A percentile compares a stretch with the other conserved stretches of the same genome.
These are phyloP conservation scores for Albatrellus ellisii DNA, from an alignment of 768 basidiomycete species.

Conservation along the genomic window DNA sequence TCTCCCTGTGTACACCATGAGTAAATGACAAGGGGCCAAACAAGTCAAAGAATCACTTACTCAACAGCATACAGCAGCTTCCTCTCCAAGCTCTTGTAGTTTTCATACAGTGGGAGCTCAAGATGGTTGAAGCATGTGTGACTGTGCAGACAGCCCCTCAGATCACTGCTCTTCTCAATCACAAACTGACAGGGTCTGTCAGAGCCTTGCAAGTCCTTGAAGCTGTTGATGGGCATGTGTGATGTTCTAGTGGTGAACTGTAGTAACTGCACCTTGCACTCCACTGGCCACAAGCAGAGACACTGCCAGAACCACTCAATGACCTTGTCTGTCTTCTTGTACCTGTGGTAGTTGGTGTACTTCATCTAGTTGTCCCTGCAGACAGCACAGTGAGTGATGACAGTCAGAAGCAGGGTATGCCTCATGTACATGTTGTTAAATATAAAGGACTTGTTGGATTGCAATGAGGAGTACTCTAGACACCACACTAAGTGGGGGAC, in stretches of 20 bases:
- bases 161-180: conserved; percentile 89
- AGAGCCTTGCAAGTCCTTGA: conserved; percentile 89
- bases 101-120: conserved; percentile 82
- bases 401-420: neutral
- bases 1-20: conserved; percentile 36
- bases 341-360: conserved; percentile 85
- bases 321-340: conserved; percentile 74
- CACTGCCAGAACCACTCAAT: conserved; percentile 97
- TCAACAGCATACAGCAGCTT: conserved; percentile 79
- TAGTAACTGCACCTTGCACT: conserved; percentile 76
- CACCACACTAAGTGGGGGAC: too few relatives aligned
- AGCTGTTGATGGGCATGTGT: conserved; percentile 79
- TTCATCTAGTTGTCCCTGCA: conserved; percentile 81
- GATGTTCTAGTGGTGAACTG: conserved; percentile 88
- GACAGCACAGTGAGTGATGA: conserved; percentile 1
- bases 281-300: conserved; percentile 79
- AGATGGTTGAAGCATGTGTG: conserved; percentile 92
- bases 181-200: conserved; percentile 90
- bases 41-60: conserved; percentile 28
- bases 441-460: too few relatives aligned
- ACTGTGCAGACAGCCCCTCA: conserved; percentile 72
- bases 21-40: neutral
- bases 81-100: conserved; percentile 75
- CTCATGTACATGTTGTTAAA: conserved; percentile 28
- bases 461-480: too few relatives aligned